phyloP scores from a whole-genome alignment of 768 basidiomycete genomes.

The Leccinum broughii region DNA sequence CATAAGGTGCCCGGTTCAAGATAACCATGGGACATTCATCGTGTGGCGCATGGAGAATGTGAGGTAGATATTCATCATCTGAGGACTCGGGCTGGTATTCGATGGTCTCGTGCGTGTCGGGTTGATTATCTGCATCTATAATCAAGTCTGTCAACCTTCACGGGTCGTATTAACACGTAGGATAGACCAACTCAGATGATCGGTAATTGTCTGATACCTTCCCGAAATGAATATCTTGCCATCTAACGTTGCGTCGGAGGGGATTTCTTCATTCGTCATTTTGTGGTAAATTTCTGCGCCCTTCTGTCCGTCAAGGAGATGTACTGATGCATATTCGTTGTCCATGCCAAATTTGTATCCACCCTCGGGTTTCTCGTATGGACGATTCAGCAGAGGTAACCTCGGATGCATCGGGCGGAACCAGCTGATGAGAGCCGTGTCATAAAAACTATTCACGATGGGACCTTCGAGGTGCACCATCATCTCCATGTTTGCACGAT shows the following conservation, averaged over 20 bases:
- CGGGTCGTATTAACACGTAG: neutral
- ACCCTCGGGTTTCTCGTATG: constrained; percentile 31
- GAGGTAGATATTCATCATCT: constrained; percentile 58
- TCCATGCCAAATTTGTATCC: constrained; percentile 42
- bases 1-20: constrained; percentile 62
- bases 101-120: constrained; percentile 33
- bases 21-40: constrained; percentile 63
- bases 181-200: constrained; percentile 38
- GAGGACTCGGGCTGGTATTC: constrained; percentile 25
- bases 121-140: constrained; percentile 37
- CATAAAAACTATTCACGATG: constrained; percentile 68
- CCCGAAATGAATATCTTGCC: constrained; percentile 31
- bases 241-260: constrained; percentile 8
- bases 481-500: constrained; percentile 54
- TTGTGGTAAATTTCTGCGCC: constrained; percentile 28
- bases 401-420: constrained; percentile 47
- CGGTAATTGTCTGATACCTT: constrained; percentile 38
- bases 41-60: constrained; percentile 59
- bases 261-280: constrained; percentile 15
- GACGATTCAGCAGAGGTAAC: constrained; percentile 40
- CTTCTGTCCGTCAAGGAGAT: constrained; percentile 29
- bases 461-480: constrained; percentile 72
- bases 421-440: constrained; percentile 67
- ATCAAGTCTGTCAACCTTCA: constrained; percentile 13
- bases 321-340: constrained; percentile 31